Evolutionary conservation across 768 basidiomycete species (phyloP).

Genomic region (Hirschioporus abietinus): DNA sequence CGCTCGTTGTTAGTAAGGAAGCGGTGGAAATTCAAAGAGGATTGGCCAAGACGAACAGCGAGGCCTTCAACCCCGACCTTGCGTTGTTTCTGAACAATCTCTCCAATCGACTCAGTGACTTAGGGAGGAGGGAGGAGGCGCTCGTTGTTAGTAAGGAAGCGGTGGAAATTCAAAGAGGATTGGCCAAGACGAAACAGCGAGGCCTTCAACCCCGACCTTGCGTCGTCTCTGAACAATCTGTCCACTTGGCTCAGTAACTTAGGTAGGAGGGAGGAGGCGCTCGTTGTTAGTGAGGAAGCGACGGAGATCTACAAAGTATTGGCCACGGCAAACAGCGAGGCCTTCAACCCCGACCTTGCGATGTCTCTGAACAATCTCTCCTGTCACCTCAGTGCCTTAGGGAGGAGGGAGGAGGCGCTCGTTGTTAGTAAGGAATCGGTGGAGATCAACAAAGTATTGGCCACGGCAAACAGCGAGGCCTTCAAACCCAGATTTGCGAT

Average conservation of each 20-base stretch:
- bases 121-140: conserved; percentile 10
- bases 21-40: not conserved
- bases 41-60: not conserved
- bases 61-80: conserved; percentile 1
- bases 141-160: conserved; percentile 7
- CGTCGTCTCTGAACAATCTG: conserved; percentile 5
- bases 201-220: conserved; percentile 6
- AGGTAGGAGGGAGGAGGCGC: conserved; percentile 9
- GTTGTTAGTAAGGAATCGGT: conserved; percentile 6
- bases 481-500: conserved; percentile 4
- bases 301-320: not conserved
- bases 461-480: not conserved
- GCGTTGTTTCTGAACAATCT: conserved; percentile 10
- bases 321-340: not conserved
- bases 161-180: not conserved
- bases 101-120: conserved; percentile 6
- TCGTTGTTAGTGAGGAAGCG: conserved; percentile 9
- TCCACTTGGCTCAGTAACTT: conserved; percentile 6
- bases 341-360: conserved; percentile 8
- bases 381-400: conserved; percentile 6
- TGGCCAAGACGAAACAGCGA: not conserved
- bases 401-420: conserved; percentile 10
- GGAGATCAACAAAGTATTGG: not conserved
- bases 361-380: conserved; percentile 7
- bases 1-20: conserved; percentile 4